Base-by-base conservation (phyloP, 164 flowering plant genomes). In the Nelumbo lutea region DNA sequence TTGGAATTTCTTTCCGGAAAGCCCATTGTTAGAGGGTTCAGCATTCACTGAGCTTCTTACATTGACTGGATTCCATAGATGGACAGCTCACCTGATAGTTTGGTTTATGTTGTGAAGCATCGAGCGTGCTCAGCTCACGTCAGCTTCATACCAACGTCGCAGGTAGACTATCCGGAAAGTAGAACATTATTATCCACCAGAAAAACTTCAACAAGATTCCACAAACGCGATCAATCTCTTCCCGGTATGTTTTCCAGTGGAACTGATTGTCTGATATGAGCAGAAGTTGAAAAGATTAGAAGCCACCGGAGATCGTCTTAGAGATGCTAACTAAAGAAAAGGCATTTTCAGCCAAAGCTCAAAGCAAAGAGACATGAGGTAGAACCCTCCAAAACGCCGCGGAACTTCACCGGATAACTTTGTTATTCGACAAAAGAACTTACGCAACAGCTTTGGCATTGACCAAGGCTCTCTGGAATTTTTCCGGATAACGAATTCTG, bases 381-480 rank as follows among this genome's bases (percentile, higher is more conserved):
- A 90, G 75, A 0, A n/a, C n/a, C n/a, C 84, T 89, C 87, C 98
- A 91, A 10, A 94, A 64, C 27, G 74, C 82, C 1, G 77, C 0
- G 98, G 97, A 67, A 94, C 77, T 4, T 70, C 50, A 39, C 97
- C 98, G 1, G 89, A 80, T 3, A 94, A 68, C 44, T n/a, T n/a
- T 38, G 72, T 91, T 94, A 69, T 77, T 68, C 50, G 60, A 78
- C 65, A 90, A 51, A 66, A 97, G 73, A 44, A 90, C 83, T 66
- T 76, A 6, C 51, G 75, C 62, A 94, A n/a, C n/a, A 77, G 60
- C 88, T 87, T 67, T 53, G 44, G 74, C 98, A 93, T 48, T 79
- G 70, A 0, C 83, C 86, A 2, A 88, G 77, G 66, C 79, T 79
- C 45, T 51, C 59, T 13, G 90, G 90, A n/a, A 86, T 76, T 1